Conservation (phyloP, 2,329 filamentous ascomycete genomes). For the Polytolypa hystricis region DNA sequence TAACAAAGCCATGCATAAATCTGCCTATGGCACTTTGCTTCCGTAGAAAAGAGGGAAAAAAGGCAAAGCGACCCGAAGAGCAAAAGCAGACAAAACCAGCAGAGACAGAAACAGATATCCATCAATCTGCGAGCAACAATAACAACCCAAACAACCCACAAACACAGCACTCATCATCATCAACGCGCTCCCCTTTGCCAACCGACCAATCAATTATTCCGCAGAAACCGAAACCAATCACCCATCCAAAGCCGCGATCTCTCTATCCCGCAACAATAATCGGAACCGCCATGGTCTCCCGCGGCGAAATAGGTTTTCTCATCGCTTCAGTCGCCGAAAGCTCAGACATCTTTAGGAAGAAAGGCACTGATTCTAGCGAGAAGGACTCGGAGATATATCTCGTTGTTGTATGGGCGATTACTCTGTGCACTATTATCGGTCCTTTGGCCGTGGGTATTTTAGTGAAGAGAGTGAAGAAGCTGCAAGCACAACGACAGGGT, state of each 20-base stretch:
- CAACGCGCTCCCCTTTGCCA: too few relatives aligned
- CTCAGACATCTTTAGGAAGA: slow-evolving; percentile 33
- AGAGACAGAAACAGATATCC: too few relatives aligned
- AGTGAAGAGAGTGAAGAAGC: slow-evolving; percentile 33
- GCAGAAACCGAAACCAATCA: too few relatives aligned
- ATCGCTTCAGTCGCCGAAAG: slow-evolving; percentile 58
- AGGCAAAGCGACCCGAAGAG: too few relatives aligned
- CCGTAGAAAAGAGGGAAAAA: too few relatives aligned
- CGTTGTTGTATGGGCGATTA: slow-evolving; percentile 44
- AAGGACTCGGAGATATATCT: slow-evolving; percentile 36
- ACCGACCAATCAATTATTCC: too few relatives aligned
- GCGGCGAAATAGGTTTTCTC: slow-evolving; percentile 71
- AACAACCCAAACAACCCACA: too few relatives aligned
- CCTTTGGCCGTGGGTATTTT: slow-evolving; percentile 40
- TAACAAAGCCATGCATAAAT: too few relatives aligned
- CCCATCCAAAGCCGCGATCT: slow-evolving; percentile 42
- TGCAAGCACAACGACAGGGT: slow-evolving; percentile 20
- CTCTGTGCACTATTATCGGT: slow-evolving; percentile 43
- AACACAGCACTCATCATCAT: too few relatives aligned
- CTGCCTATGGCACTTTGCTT: too few relatives aligned
- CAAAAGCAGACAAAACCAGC: too few relatives aligned
- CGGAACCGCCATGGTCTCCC: slow-evolving; percentile 58
- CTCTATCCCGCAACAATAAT: slow-evolving; percentile 58
- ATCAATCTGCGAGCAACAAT: too few relatives aligned
- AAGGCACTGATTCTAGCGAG: neutral